phyloP scores from a whole-genome alignment of 2,329 filamentous ascomycete species.

The Magnaporthiopsis rhizophila region DNA sequence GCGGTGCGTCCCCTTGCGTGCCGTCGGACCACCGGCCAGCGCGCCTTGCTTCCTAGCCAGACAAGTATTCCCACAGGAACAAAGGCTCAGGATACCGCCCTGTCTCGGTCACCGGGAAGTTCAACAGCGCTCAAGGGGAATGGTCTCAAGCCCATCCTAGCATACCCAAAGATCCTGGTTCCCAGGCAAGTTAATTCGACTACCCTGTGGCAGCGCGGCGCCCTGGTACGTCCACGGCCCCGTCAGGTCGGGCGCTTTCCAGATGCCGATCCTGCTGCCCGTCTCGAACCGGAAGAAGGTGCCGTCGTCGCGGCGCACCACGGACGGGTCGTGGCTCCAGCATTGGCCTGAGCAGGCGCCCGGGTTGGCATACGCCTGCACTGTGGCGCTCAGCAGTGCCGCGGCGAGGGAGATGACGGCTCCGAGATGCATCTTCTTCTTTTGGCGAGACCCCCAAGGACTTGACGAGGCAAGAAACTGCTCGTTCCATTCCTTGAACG shows the following conservation, averaged over 20 bases:
- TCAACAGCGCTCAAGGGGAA: too few species aligned
- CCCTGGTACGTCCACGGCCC: conserved; percentile 34
- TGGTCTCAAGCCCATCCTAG: neutral
- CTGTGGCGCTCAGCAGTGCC: neutral
- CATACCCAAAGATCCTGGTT: conserved; percentile 32
- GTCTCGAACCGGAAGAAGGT: conserved; percentile 36
- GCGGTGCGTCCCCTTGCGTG: too few species aligned
- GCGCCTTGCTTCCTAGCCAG: too few species aligned
- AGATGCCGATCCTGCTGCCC: conserved; percentile 30
- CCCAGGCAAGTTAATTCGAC: conserved; percentile 27
- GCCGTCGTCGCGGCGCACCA: conserved; percentile 30
- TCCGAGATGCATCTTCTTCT: neutral
- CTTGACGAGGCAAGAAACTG: too few species aligned
- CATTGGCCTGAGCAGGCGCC: conserved; percentile 20
- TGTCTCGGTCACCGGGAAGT: too few species aligned
- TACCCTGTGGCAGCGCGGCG: conserved; percentile 27
- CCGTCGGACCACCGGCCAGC: too few species aligned
- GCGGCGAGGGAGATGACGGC: neutral
- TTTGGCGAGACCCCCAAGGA: too few species aligned
- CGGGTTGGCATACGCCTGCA: conserved; percentile 15
- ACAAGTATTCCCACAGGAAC: too few species aligned
- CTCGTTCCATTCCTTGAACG: too few species aligned
- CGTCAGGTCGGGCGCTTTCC: conserved; percentile 25
- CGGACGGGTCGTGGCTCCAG: conserved; percentile 27
- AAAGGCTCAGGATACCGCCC: too few species aligned